phyloP scores from a whole-genome alignment of 108 stramenopile genomes.

The Schizochytrium sp. region DNA sequence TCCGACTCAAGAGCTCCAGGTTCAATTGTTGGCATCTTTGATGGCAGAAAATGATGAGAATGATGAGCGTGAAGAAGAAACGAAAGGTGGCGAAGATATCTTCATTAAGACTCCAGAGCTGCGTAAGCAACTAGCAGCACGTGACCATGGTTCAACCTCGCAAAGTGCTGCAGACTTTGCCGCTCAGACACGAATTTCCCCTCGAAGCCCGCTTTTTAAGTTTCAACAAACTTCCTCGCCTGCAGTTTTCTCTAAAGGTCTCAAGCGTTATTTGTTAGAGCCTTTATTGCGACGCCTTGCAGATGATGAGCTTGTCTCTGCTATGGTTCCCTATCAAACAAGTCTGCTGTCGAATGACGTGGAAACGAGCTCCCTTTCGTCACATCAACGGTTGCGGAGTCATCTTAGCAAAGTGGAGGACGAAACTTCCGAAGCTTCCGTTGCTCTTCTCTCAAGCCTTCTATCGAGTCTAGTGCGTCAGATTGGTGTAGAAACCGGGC shows the following conservation, averaged over 20 bases:
- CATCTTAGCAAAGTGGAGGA: background rate
- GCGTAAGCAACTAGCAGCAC: slow-evolving; percentile 14
- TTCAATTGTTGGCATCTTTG: slow-evolving; percentile 66
- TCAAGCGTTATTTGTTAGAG: slow-evolving; percentile 32
- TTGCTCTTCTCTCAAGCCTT: slow-evolving; percentile 50
- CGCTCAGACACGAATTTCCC: slow-evolving; percentile 24
- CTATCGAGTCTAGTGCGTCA: slow-evolving; percentile 55
- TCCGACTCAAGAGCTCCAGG: slow-evolving; percentile 66
- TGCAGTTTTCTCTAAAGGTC: slow-evolving; percentile 32
- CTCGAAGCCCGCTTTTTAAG: slow-evolving; percentile 37
- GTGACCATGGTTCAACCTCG: background rate
- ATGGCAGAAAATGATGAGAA: slow-evolving; percentile 55
- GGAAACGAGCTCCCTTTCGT: background rate
- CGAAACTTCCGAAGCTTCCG: background rate
- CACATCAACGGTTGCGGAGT: background rate
- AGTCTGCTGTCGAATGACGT: background rate
- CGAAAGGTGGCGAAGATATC: background rate
- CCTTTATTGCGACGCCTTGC: slow-evolving; percentile 38
- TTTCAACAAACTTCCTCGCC: slow-evolving; percentile 1
- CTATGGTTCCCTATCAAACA: slow-evolving; percentile 19
- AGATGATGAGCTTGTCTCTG: slow-evolving; percentile 55
- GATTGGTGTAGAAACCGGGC: slow-evolving; percentile 11
- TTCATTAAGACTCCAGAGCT: background rate
- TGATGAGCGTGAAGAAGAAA: slow-evolving; percentile 28
- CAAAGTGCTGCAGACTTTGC: background rate